Evolutionary conservation across 2,329 filamentous ascomycete species (phyloP), one percentile per base, ranked within the genome.

Genomic region (Paraphaeosphaeria sporulosa): DNA sequence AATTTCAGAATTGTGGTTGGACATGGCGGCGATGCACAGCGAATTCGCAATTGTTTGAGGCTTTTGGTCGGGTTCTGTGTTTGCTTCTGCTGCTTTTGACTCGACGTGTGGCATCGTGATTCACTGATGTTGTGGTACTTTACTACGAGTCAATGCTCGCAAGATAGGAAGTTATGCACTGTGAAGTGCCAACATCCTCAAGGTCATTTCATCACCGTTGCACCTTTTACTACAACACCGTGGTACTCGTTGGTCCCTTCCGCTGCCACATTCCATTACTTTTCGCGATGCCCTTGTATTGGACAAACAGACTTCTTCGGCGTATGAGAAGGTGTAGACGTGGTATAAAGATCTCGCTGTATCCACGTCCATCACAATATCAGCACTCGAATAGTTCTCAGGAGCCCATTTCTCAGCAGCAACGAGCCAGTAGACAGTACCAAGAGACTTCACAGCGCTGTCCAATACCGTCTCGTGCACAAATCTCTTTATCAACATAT

Each of bases 351-450:
- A 30, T 55, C n/a, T 46, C 2, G n/a, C 19, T 55, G 7, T 36
- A 13, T 40, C 52, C 42, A 15, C 17, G 52, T 8, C 52, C 52
- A 36, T 55, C 42, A 36, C 17, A 19, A 12, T 38, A 9, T n/a
- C 19, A 25, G 10, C 27, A 47, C 12, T 27, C 34, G 30, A 55
- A 21, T 12, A 50, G 9, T 17, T n/a, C 19, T 12, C 27, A 55
- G 40, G 27, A 42, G 25, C 19, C 19, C 10, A 44, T n/a, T 4
- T 19, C 30, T 10, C 42, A 30, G 1, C 10, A 4, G 27, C 27
- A 27, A 38, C 44, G 40, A 36, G 47, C 15, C 40, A 46, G 51
- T 17, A 34, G 40, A 46, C 51, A 27, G 25, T 34, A 54, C 44
- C 40, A 21, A 2, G 44, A n/a, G 13, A 25, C 40, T 54, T 46